Evolutionary conservation across 164 flowering plant species (phyloP), one percentile per base, ranked within the genome.

Genomic region (Nelumbo lutea): DNA sequence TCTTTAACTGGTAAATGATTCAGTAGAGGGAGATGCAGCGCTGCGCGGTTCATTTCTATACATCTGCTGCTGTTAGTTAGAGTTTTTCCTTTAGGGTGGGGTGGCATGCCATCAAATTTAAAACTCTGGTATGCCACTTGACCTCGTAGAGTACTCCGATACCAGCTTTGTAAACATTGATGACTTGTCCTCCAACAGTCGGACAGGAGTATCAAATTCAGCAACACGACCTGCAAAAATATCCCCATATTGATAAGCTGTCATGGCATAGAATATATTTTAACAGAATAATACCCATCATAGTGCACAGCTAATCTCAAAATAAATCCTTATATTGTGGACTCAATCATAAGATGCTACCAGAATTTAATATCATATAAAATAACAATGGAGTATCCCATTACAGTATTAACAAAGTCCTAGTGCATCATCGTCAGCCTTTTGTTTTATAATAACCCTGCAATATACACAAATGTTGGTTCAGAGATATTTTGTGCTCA

Each of bases 81-180:
- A 27, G 27, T 52, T 64, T 47, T 66, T 45, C 62, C 15, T 62
- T 38, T 5, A 46, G 27, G 60, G 60, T 9, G 9, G 0, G 10
- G 42, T 2, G 45, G 46, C 52, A 52, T 43, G 52, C 15, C 67
- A 67, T 5, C 46, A 39, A 50, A 42, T 62, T 82, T 73, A 85
- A 79, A 85, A 78, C 64, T 93, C 96, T 45, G 93, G 79, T 1
- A 89, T 78, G 77, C 95, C 86, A 78, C 84, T 91, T 64, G 96
- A 90, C 73, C 99, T 84, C 53, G 97, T 73, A 38, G 99, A 87
- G 76, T 92, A 95, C 77, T 95, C 98, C 0, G 90, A 72, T 5
- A 95, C 97, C 78, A 92, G 80, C 86, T 82, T 92, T 11, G 83
- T 71, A 73, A 95, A 95, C 97, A 95, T 90, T 71, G 99, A 92